These are phyloP conservation scores for Phalaenopsis aphrodite DNA, from an alignment of 106 monocot species.

Conservation along the genomic window DNA sequence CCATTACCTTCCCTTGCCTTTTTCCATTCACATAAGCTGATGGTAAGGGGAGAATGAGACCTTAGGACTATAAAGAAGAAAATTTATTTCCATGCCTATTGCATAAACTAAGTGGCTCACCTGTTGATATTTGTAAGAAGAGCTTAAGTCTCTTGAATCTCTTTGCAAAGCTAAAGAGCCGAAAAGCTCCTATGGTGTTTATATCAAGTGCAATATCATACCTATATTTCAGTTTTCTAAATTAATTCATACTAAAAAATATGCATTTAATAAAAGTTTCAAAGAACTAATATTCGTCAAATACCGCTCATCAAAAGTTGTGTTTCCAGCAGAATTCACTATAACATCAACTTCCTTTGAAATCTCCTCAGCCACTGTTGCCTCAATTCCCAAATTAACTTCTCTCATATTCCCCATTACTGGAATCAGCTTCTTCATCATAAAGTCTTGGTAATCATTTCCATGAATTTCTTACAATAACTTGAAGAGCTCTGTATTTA, in stretches of 20 bases:
- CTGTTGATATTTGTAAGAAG: constrained; percentile 88
- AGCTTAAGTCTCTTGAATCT: constrained; percentile 59
- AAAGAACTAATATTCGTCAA: neutral
- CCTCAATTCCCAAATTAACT: constrained; percentile 49
- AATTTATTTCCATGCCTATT: neutral
- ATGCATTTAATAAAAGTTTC: neutral
- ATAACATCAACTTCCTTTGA: constrained; percentile 64
- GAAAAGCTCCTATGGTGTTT: constrained; percentile 78
- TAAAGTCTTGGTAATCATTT: constrained; percentile 45
- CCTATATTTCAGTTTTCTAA: constrained; percentile 21
- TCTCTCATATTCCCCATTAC: constrained; percentile 67
- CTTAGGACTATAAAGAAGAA: neutral
- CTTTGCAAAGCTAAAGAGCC: constrained; percentile 76
- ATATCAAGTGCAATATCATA: constrained; percentile 88
- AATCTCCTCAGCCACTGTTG: constrained; percentile 47
- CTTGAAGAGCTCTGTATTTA: constrained; percentile 60
- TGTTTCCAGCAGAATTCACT: constrained; percentile 85
- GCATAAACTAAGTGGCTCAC: constrained; percentile 13
- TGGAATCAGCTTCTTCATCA: constrained; percentile 69
- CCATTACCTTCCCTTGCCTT: constrained; percentile 49
- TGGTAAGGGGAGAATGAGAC: neutral
- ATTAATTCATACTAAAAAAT: neutral
- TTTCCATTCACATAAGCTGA: constrained; percentile 76
- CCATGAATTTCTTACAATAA: constrained; percentile 59
- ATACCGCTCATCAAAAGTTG: constrained; percentile 95